Base-by-base conservation (phyloP, 306 rosid genomes). In the Gillenia trifoliata region DNA sequence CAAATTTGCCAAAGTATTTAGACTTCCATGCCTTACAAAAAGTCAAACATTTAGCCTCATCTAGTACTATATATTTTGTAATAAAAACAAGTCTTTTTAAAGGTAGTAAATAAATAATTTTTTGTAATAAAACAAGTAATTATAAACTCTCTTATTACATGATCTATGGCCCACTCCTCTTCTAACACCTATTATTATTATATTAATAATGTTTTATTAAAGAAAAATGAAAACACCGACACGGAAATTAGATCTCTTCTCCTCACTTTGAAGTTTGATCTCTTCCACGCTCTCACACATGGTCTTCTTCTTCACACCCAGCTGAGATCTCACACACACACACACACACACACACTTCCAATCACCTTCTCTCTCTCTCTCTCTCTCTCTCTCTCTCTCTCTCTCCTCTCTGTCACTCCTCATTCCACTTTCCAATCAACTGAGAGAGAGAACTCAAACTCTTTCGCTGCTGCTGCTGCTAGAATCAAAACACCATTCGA, bases 271-370 rank as follows among this genome's bases (percentile, higher is more conserved):
- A 31, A 6, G 54, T 55, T 57, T 26, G 68, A 72, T 72, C 23
- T 41, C 59, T 60, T 28, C 59, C 68, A 40, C 68, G 20, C 20
- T 15, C 41, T 41, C 76, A 41, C 76, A 41, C 68, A 60, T 28
- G 68, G 55, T 38, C 65, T 13, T 17, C 66, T 23, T 0, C 54
- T 16, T 13, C 40, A 30, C 74, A 26, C 41, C 45, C 75, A 41
- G 68, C 76, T 60, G 68, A 28, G 68, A 72, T 60, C 68, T 71
- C 75, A 23, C 25, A 71, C 67, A 36, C 31, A 17, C 16, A n/a
- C 75, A 23, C 25, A 71, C 67, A 36, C 31, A 15, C 75, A 23
- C 22, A 55, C 65, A 22, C 66, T 73, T 41, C 30, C 45, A 41
- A 59, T 26, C 22, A 17, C 28, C 49, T 22, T 25, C 43, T 5